These are phyloP conservation scores for Umbelopsis ramanniana DNA, from an alignment of 192 early-diverging fungal genomes.

Conservation along the genomic window DNA sequence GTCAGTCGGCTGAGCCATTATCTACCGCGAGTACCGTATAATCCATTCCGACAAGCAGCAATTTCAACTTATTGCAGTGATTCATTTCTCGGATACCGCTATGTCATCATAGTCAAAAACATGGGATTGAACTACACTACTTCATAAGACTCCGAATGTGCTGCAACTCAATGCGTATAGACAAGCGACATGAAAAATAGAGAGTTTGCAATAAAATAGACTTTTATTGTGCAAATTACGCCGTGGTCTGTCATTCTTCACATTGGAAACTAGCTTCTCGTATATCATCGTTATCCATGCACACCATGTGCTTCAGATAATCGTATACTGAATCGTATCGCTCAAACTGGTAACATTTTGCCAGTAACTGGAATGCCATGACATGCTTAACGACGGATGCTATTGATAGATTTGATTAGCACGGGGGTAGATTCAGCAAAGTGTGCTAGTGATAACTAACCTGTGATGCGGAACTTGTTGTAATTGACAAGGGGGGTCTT, in stretches of 20 bases:
- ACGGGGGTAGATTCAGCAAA: background rate
- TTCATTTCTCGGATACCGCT: too few relatives aligned
- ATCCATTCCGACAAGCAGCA: too few relatives aligned
- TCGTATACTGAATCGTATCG: slow-evolving; percentile 42
- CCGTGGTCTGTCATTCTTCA: slow-evolving; percentile 24
- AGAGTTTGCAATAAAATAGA: background rate
- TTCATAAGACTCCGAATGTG: too few relatives aligned
- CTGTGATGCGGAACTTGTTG: slow-evolving; percentile 61
- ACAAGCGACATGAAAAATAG: background rate
- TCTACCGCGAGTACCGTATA: too few relatives aligned
- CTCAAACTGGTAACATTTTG: slow-evolving; percentile 51
- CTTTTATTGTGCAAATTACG: background rate
- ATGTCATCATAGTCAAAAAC: too few relatives aligned
- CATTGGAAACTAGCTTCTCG: slow-evolving; percentile 34
- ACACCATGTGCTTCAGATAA: slow-evolving; percentile 30
- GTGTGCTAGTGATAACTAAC: slow-evolving; percentile 19
- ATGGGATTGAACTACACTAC: too few relatives aligned
- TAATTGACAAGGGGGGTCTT: slow-evolving; percentile 52
- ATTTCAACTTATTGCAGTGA: too few relatives aligned
- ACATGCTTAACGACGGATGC: slow-evolving; percentile 58
- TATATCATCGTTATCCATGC: slow-evolving; percentile 35
- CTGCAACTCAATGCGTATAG: background rate
- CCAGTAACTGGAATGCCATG: slow-evolving; percentile 55
- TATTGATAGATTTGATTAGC: slow-evolving; percentile 3
- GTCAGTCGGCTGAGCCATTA: too few relatives aligned